These are phyloP conservation scores for Plectosphaerella cucumerina DNA, from an alignment of 2,329 filamentous ascomycete genomes.

Conservation along the genomic window DNA sequence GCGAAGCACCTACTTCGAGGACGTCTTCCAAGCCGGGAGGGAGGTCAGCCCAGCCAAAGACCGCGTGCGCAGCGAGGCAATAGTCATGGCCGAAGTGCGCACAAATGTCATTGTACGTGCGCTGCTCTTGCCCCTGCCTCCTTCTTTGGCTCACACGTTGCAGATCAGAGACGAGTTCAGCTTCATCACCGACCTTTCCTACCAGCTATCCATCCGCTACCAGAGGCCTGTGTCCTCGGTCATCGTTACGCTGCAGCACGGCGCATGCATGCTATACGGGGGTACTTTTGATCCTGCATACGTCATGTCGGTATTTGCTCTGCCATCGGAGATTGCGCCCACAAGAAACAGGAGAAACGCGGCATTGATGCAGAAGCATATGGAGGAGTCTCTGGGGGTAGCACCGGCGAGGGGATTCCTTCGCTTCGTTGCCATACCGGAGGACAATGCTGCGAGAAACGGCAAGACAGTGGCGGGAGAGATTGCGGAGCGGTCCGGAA, in stretches of 20 bases:
- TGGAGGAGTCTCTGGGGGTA: slow-evolving; percentile 68
- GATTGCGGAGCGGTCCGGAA: slow-evolving; percentile 50
- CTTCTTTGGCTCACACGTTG: slow-evolving; percentile 4
- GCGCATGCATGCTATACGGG: slow-evolving; percentile 69
- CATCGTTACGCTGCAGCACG: slow-evolving; percentile 71
- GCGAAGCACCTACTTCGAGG: slow-evolving; percentile 42
- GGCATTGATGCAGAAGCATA: slow-evolving; percentile 69
- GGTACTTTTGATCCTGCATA: slow-evolving; percentile 78
- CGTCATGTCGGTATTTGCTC: slow-evolving; percentile 66
- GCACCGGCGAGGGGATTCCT: slow-evolving; percentile 63
- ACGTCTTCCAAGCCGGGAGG: slow-evolving; percentile 32
- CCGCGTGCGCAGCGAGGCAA: slow-evolving; percentile 47
- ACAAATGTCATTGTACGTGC: slow-evolving; percentile 58
- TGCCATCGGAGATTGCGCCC: slow-evolving; percentile 65
- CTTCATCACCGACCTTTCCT: slow-evolving; percentile 69
- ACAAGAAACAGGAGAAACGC: slow-evolving; percentile 79
- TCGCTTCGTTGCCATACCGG: slow-evolving; percentile 64
- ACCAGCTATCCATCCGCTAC: slow-evolving; percentile 70
- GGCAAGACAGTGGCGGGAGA: slow-evolving; percentile 67
- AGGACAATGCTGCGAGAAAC: slow-evolving; percentile 68
- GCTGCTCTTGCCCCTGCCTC: background rate
- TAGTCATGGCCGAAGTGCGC: slow-evolving; percentile 60
- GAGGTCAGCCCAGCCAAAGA: slow-evolving; percentile 32
- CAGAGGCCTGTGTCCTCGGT: slow-evolving; percentile 70
- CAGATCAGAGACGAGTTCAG: slow-evolving; percentile 72